Base-by-base conservation (phyloP, 192 early-diverging fungal genomes). In the Backusella circina region DNA sequence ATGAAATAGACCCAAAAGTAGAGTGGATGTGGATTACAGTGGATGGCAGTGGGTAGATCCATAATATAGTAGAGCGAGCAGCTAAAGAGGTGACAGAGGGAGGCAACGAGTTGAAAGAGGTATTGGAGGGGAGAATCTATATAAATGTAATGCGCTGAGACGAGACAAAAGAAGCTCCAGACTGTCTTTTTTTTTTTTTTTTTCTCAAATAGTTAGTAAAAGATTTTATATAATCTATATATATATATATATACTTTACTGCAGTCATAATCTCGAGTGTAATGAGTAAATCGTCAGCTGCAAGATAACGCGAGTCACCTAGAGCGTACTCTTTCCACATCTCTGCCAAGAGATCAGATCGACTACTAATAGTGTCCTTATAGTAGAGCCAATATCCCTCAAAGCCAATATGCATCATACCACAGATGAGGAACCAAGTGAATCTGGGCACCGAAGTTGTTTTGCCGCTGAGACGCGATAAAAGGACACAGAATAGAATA, bases 1-100 rank as follows among this genome's bases (percentile, higher is more conserved):
- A 91, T 87, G 87, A 98, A 97, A 88, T 98, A 98, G 69, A 93
- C 88, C 86, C 90, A 96, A 77, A 92, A 96, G 86, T 98, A 96
- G 80, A 88, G 85, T 9, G 94, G 89, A 73, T 91, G 86, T 6
- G 94, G 92, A 73, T 89, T 85, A 70, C 87, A 90, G 28, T 84
- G 84, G 50, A 85, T 88, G 23, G 90, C 90, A 80, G 95, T 89
- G 51, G 91, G 85, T 47, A 82, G 81, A 61, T 90, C 88, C 15
- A 93, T 95, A 15, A 85, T 57, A 79, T 92, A 94, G 80, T 98
- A 98, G 41, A 97, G 82, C 0, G 94, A 86, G 73, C 93, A 90
- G 39, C 94, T 93, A 80, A 95, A 95, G 31, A 97, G 73, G 79
- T 98, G 93, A 41, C 85, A 86, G 26, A 94, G 72, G 18, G 90